Base-by-base conservation (phyloP, 768 basidiomycete genomes). In the Leucogyrophana mollusca region DNA sequence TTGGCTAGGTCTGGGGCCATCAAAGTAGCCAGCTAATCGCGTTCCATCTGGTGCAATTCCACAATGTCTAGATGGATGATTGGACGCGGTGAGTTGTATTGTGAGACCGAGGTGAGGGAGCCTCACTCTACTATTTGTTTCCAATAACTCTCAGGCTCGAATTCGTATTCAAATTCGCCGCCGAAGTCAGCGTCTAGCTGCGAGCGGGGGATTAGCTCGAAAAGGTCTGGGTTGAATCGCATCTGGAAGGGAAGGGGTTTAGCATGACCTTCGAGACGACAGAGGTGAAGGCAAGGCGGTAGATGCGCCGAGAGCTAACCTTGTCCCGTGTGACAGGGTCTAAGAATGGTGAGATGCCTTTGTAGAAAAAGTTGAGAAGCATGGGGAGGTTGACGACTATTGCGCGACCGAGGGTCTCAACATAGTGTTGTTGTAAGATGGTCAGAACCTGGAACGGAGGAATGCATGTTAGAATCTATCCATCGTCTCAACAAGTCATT, bases 241-340 rank as follows among this genome's bases (percentile, higher is more conserved):
- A 94, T 90, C 87, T 90, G 34, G 9, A 36, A 33, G 7, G 14
- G 23, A 16, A 18, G 35, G 6, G 43, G 52, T 51, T 25, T 43
- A 33, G 25, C 30, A 5, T 16, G 13, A 20, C 9, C 27, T 45
- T 25, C 34, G 24, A 13, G 23, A n/a, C 18, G 24, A 20, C 4
- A 13, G 20, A 24, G 2, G 30, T 6, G 0, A 22, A 24, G 34
- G 7, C 32, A 10, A 23, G 34, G 34, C 32, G 39, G 35, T 16
- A 35, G 27, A n/a, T n/a, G n/a, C n/a, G n/a, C 3, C 11, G 13
- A 4, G 4, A 13, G 54, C 73, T 23, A 20, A 86, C 87, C 82
- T 94, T 94, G 58, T 92, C 90, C 35, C 88, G 74, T 0, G 92
- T 94, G 23, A 92, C 81, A 5, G 92, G 91, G 59, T 94, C 91